Evolutionary conservation across 2,329 filamentous ascomycete species (phyloP).

Genomic region (Sporothrix humicola): DNA sequence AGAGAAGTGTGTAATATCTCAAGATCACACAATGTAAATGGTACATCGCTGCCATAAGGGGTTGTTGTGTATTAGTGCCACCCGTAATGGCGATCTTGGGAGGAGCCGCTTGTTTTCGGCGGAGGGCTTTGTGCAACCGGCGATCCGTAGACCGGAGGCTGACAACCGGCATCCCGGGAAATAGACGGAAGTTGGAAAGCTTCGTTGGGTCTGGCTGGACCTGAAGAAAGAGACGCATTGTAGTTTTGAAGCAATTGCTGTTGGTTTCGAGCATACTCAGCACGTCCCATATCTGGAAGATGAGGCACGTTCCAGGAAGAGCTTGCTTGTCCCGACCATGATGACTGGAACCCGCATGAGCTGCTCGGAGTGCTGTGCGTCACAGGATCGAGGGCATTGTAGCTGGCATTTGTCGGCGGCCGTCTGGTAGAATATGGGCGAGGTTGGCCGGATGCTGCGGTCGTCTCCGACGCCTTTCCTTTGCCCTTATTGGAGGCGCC

Average conservation of each 20-base stretch:
- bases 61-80: neutral
- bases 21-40: neutral
- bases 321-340: neutral
- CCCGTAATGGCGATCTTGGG: neutral
- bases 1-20: neutral
- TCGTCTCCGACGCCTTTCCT: neutral
- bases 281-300: neutral
- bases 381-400: constrained; percentile 3
- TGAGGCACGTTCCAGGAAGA: neutral
- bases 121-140: neutral
- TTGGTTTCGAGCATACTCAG: neutral
- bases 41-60: neutral
- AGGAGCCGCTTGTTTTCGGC: neutral
- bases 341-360: constrained; percentile 18
- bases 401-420: neutral
- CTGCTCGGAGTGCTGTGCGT: neutral
- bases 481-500: neutral
- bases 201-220: neutral
- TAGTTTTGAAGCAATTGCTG: neutral
- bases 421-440: neutral
- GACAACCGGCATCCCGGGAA: constrained; percentile 10
- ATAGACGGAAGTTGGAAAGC: neutral
- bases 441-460: neutral
- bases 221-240: neutral
- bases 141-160: neutral